These are phyloP conservation scores for Debaryomyces coudertii DNA, from an alignment of 1,139 yeast genomes.

Conservation along the genomic window DNA sequence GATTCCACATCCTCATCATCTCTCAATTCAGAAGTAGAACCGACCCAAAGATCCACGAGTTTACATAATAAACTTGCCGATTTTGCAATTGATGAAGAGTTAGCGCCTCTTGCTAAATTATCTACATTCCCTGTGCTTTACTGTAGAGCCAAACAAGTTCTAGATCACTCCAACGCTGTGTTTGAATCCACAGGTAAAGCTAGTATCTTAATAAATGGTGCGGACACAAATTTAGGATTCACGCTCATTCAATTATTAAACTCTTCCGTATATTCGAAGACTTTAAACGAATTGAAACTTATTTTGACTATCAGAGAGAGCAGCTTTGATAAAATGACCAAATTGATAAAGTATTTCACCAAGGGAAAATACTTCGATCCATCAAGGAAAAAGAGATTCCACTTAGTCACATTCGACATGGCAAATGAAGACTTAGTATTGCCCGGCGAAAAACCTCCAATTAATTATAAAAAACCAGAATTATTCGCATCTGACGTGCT, in stretches of 20 bases:
- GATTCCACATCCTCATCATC: constrained; percentile 15
- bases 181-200: constrained; percentile 20
- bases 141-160: constrained; percentile 44
- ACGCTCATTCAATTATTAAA: constrained; percentile 39
- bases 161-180: constrained; percentile 27
- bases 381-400: constrained; percentile 23
- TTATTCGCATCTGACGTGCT: constrained; percentile 45
- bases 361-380: constrained; percentile 27
- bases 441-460: constrained; percentile 40
- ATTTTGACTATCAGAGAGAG: constrained; percentile 38
- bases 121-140: constrained; percentile 40
- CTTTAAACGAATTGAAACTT: constrained; percentile 29
- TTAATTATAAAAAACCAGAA: constrained; percentile 44
- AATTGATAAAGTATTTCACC: constrained; percentile 26
- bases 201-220: constrained; percentile 47
- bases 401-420: constrained; percentile 39
- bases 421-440: constrained; percentile 39
- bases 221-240: constrained; percentile 44
- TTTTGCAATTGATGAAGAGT: constrained; percentile 13
- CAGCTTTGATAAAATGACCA: constrained; percentile 24
- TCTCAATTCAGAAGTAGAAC: background rate
- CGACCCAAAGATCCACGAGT: background rate
- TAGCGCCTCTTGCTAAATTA: constrained; percentile 41
- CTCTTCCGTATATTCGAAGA: constrained; percentile 27
- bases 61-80: constrained; percentile 5